These are phyloP conservation scores for Eremothecium coryli DNA, from an alignment of 1,139 yeast species.

Conservation along the genomic window DNA sequence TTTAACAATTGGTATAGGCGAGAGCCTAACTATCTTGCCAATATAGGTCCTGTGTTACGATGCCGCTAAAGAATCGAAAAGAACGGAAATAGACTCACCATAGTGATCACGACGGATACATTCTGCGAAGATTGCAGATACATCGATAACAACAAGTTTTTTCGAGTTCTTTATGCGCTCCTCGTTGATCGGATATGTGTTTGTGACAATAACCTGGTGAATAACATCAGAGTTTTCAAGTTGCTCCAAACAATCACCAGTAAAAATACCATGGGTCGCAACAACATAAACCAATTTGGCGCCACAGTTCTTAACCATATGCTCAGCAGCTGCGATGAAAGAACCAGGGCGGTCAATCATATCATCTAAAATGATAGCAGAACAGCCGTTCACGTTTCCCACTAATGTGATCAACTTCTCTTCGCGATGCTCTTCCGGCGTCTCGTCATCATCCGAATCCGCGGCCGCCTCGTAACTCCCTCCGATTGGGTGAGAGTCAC, in stretches of 20 bases:
- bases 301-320: constrained; percentile 87
- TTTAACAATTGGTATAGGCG: too few relatives aligned
- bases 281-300: constrained; percentile 84
- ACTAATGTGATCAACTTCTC: constrained; percentile 92
- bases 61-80: constrained; percentile 77
- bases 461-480: constrained; percentile 72
- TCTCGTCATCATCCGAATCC: constrained; percentile 75
- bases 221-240: constrained; percentile 72
- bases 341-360: constrained; percentile 94
- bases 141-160: constrained; percentile 81
- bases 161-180: constrained; percentile 47
- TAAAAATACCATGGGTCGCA: constrained; percentile 93
- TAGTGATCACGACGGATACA: constrained; percentile 97
- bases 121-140: constrained; percentile 92
- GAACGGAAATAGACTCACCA: constrained; percentile 89
- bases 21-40: too few relatives aligned
- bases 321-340: constrained; percentile 96
- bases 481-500: constrained; percentile 50
- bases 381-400: constrained; percentile 85
- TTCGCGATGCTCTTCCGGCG: constrained; percentile 52
- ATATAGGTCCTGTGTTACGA: too few relatives aligned
- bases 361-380: constrained; percentile 91
- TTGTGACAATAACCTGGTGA: constrained; percentile 83
- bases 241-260: constrained; percentile 74
- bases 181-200: constrained; percentile 79